A percentile compares a stretch with the other conserved stretches of the same genome.
Evolutionary conservation across 352 stramenopile genomes (phyloP).

Genomic region (Phytophthora sp.): DNA sequence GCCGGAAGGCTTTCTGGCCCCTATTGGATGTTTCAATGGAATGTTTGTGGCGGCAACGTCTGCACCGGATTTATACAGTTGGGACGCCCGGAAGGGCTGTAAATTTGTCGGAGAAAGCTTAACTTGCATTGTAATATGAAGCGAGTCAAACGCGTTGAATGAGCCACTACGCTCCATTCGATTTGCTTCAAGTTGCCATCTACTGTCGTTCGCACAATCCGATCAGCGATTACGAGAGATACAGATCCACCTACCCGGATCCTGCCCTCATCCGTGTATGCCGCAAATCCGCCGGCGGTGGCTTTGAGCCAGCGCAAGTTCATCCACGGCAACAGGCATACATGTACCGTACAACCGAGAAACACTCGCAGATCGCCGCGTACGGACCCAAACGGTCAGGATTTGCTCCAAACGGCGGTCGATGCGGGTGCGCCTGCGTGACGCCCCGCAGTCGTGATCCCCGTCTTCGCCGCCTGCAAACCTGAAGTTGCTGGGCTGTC

Average conservation of each 20-base stretch:
- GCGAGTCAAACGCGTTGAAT: neutral
- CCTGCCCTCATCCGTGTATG: too few relatives aligned
- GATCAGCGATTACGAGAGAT: conserved; percentile 13
- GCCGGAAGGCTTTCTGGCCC: neutral
- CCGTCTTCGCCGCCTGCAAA: neutral
- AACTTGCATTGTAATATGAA: neutral
- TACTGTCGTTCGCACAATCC: conserved; percentile 1
- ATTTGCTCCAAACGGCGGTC: conserved; percentile 11
- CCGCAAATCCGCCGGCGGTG: conserved; percentile 23
- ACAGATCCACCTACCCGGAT: too few relatives aligned
- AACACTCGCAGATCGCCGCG: neutral
- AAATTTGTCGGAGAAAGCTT: too few relatives aligned
- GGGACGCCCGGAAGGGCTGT: too few relatives aligned
- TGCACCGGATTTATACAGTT: too few relatives aligned
- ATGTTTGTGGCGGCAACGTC: too few relatives aligned
- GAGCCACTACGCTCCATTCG: too few relatives aligned
- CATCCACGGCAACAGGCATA: too few relatives aligned
- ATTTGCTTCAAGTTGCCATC: too few relatives aligned
- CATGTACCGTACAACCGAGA: too few relatives aligned
- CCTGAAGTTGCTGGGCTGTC: conserved; percentile 24
- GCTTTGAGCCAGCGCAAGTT: too few relatives aligned
- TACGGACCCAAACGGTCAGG: neutral
- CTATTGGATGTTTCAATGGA: too few relatives aligned
- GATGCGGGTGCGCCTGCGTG: conserved; percentile 6
- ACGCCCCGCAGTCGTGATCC: conserved; percentile 8